Evolutionary conservation across 2,329 filamentous ascomycete species (phyloP).

Genomic region (Aquanectria penicillioides): DNA sequence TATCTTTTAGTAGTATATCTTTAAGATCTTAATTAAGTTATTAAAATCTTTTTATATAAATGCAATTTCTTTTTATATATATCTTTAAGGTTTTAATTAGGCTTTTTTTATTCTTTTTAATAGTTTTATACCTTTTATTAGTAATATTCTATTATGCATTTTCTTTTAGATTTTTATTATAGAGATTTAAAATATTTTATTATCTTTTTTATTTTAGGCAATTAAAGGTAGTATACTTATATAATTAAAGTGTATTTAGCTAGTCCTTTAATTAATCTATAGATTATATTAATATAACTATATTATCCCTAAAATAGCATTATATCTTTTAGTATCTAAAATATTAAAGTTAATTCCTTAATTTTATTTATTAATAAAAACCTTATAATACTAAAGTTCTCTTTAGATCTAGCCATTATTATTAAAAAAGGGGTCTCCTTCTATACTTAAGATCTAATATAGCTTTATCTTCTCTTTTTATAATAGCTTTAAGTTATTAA

Average conservation of each 20-base stretch:
- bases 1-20: not conserved
- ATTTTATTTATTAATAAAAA: not conserved
- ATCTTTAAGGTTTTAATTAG: no score
- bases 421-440: not conserved
- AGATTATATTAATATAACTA: not conserved
- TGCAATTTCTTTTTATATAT: not conserved
- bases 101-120: no score
- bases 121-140: constrained; percentile 5
- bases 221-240: not conserved
- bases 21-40: constrained; percentile 4
- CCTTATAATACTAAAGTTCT: no score
- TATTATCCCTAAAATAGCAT: not conserved
- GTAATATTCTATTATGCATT: not conserved
- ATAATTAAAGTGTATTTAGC: not conserved
- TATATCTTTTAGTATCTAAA: not conserved
- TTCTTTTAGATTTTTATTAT: not conserved
- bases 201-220: not conserved
- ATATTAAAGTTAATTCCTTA: not conserved
- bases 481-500: not conserved
- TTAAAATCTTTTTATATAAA: constrained; percentile 11
- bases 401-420: not conserved
- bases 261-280: not conserved
- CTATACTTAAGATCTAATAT: not conserved
- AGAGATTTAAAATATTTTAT: not conserved
- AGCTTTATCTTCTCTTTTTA: not conserved